Conservation (phyloP, 2,329 filamentous ascomycete species). For the Apiospora phragmitis region DNA sequence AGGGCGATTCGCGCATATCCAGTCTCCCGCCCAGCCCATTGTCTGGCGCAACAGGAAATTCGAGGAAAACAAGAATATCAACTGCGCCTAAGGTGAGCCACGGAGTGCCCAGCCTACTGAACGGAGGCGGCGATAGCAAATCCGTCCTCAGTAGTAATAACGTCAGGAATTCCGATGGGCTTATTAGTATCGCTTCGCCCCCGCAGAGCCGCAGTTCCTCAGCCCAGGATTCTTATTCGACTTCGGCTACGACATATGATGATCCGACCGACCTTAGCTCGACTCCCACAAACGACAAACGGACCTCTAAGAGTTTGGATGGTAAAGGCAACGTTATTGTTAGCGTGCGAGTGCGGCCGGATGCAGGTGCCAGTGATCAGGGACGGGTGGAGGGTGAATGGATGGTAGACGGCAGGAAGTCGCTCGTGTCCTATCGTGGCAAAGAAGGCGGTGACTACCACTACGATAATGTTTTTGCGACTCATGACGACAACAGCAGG, state of each 20-base stretch:
- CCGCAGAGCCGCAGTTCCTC: constrained; percentile 90
- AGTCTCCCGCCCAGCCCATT: constrained; percentile 66
- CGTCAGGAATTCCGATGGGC: constrained; percentile 69
- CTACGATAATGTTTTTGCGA: constrained; percentile 96
- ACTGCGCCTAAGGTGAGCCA: constrained; percentile 55
- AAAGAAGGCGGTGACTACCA: constrained; percentile 90
- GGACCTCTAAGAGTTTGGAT: constrained; percentile 57
- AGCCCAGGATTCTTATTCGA: constrained; percentile 88
- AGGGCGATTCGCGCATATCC: constrained; percentile 57
- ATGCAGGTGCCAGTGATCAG: constrained; percentile 63
- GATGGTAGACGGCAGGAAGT: constrained; percentile 84
- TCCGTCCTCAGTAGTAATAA: constrained; percentile 63
- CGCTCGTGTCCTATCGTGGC: constrained; percentile 79
- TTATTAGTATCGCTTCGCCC: constrained; percentile 77
- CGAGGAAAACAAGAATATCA: constrained; percentile 55
- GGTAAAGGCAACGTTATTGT: constrained; percentile 94
- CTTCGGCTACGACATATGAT: constrained; percentile 85
- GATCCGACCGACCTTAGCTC: constrained; percentile 63
- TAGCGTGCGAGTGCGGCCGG: constrained; percentile 89
- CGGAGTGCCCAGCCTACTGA: constrained; percentile 72
- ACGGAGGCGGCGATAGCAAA: constrained; percentile 76
- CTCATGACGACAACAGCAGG: constrained; percentile 88
- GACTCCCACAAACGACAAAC: constrained; percentile 43
- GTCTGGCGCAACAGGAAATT: constrained; percentile 46
- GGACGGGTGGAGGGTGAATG: constrained; percentile 75